A percentile compares a stretch with the other conserved stretches of the same genome.
Evolutionary conservation across 169 alveolate genomes (phyloP).

Genomic region (Miamiensis avidus): DNA sequence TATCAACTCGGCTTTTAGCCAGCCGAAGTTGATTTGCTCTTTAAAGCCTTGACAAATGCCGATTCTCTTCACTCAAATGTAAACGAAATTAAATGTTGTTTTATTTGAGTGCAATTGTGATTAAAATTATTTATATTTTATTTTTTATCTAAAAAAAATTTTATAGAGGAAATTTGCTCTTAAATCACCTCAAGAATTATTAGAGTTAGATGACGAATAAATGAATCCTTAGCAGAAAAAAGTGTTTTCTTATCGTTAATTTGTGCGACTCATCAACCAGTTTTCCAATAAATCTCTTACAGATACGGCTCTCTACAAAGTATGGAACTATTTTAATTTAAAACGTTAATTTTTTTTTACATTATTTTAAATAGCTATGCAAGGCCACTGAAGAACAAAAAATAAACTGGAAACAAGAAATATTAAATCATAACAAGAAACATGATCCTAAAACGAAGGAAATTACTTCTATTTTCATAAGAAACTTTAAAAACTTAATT

Average conservation of each 20-base stretch:
- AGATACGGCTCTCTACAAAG: background rate
- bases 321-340: background rate
- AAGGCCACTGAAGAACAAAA: background rate
- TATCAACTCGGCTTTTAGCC: slow-evolving; percentile 5
- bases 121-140: too few species aligned
- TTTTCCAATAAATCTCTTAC: background rate
- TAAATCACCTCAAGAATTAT: background rate
- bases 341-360: too few species aligned
- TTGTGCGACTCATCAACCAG: background rate
- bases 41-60: slow-evolving; percentile 10
- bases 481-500: background rate
- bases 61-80: slow-evolving; percentile 5
- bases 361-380: background rate
- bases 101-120: too few species aligned
- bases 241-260: background rate
- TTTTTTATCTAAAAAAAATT: too few species aligned
- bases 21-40: slow-evolving; percentile 11
- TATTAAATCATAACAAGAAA: background rate
- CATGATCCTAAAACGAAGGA: background rate
- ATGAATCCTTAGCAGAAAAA: background rate
- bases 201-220: background rate
- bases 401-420: background rate
- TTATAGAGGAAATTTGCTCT: background rate
- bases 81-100: too few species aligned
- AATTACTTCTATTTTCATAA: background rate